phyloP scores from a whole-genome alignment of 164 flowering plant genomes.

The Vitis vinifera region DNA sequence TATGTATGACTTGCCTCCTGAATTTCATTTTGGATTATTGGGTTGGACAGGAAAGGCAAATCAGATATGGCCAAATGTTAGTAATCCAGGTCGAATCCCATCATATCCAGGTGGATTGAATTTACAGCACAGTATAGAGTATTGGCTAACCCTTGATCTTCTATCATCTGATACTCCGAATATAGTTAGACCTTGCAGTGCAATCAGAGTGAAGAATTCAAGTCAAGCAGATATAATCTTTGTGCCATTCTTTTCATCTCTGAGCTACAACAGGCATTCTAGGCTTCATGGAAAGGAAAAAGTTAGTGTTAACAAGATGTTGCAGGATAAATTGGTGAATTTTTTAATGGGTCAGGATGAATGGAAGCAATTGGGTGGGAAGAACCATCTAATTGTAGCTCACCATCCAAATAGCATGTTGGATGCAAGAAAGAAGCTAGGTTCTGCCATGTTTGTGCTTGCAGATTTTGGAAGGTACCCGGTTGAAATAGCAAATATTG shows the following conservation, averaged over 20 bases:
- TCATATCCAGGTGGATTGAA: conserved; percentile 87
- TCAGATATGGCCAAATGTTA: conserved; percentile 72
- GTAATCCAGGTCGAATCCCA: conserved; percentile 36
- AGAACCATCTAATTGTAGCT: conserved; percentile 78
- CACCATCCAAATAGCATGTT: conserved; percentile 97
- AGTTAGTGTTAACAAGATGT: conserved; percentile 47
- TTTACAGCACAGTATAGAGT: conserved; percentile 85
- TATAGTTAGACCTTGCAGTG: conserved; percentile 58
- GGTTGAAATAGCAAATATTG: conserved; percentile 56
- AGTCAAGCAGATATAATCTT: conserved; percentile 74
- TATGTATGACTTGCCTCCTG: conserved; percentile 87
- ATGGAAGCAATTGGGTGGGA: conserved; percentile 73
- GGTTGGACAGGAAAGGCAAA: conserved; percentile 54
- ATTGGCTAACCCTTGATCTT: conserved; percentile 93
- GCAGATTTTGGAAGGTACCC: conserved; percentile 96
- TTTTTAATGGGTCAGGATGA: conserved; percentile 56
- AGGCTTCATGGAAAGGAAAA: conserved; percentile 52
- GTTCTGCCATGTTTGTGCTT: conserved; percentile 83
- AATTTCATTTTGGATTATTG: conserved; percentile 82
- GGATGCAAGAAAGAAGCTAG: conserved; percentile 57
- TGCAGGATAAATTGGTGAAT: conserved; percentile 67
- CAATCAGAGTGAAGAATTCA: conserved; percentile 66
- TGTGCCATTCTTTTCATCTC: conserved; percentile 88
- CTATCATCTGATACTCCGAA: conserved; percentile 49
- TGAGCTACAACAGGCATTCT: conserved; percentile 80